Evolutionary conservation across 2,329 filamentous ascomycete species (phyloP).

Genomic region (Ascocoryne sarcoides): DNA sequence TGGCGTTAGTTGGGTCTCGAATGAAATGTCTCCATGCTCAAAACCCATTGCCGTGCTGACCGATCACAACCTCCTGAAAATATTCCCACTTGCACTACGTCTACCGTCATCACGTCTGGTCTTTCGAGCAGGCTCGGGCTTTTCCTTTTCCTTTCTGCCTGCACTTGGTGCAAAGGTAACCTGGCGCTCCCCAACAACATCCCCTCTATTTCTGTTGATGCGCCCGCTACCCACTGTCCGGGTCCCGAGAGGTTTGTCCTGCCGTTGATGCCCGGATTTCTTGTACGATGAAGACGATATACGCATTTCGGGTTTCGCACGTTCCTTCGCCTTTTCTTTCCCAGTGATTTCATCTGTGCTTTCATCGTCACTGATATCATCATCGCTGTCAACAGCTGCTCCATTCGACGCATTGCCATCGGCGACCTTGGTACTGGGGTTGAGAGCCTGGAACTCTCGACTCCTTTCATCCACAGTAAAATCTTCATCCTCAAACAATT

Average conservation of each 20-base stretch:
- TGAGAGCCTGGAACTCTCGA: conserved; percentile 78
- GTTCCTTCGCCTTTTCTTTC: conserved; percentile 23
- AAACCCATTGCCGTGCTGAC: too few relatives aligned
- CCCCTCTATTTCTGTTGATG: conserved; percentile 36
- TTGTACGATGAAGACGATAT: conserved; percentile 61
- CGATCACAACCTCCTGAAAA: conserved; percentile 57
- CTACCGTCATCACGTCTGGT: conserved; percentile 35
- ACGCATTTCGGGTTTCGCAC: conserved; percentile 42
- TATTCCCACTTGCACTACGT: conserved; percentile 68
- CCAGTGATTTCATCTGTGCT: conserved; percentile 33
- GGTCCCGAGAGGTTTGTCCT: conserved; percentile 48
- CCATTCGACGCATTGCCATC: conserved; percentile 4
- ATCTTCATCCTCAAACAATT: conserved; percentile 86
- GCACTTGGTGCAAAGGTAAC: conserved; percentile 64
- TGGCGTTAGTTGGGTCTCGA: too few relatives aligned
- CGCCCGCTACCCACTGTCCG: conserved; percentile 43
- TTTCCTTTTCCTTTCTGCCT: conserved; percentile 41
- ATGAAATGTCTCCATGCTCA: conserved; percentile 6
- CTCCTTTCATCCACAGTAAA: conserved; percentile 87
- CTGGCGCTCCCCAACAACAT: conserved; percentile 54
- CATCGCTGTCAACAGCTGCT: conserved; percentile 30
- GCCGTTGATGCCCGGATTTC: conserved; percentile 43
- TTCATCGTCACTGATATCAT: conserved; percentile 31
- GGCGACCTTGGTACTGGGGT: conserved; percentile 65
- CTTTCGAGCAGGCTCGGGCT: conserved; percentile 16